Evolutionary conservation across 1,139 yeast species (phyloP), one percentile per base, ranked within the genome.

Genomic region (Tardiomyces blankii): DNA sequence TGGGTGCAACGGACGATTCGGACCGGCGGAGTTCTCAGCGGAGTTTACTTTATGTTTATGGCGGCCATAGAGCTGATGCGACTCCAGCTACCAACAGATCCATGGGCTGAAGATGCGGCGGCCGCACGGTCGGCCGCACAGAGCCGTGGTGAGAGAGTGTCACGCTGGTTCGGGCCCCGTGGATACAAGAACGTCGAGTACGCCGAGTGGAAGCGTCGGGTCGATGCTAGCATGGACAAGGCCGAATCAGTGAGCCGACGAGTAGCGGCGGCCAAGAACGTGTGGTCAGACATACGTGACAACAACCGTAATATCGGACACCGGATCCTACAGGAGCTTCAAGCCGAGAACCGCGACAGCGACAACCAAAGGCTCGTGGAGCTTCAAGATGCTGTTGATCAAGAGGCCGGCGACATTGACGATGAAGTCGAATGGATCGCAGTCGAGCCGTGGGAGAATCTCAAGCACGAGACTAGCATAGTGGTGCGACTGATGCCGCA

Each of bases 31-130:
- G 45, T 56, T 6, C 39, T 56, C 6, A 42, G 52, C 2, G 63
- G 63, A 2, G 46, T 55, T 11, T 55, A 52, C 44, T 42, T 58
- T 14, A 51, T 59, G 48, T 47, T 51, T 23, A 39, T 53, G 42
- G 50, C 62, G 5, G 49, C 54, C 12, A 44, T 59, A 44, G 63
- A 59, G 41, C 30, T 55, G n/a, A 52, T 51, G 6, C 52, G 63
- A 21, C 38, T 59, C 19, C 59, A 54, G 45, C 45, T 59, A 25
- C 54, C 55, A n/a, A 41, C 46, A 14, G 63, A 59, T 48, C 62
- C 63, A 19, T 59, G 63, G 63, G 54, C 48, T 11, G 56, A 49
- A 11, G 63, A 59, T 42, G 62, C 63, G 2, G 52, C 51, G 3
- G 45, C 38, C 11, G 63, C 63, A 5, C 51, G 63, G 14, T 46